Percentiles rank a stretch among this genome's conserved stretches.
Evolutionary conservation across 2,329 filamentous ascomycete genomes (phyloP).

Genomic region (Colletotrichum liaoningense): DNA sequence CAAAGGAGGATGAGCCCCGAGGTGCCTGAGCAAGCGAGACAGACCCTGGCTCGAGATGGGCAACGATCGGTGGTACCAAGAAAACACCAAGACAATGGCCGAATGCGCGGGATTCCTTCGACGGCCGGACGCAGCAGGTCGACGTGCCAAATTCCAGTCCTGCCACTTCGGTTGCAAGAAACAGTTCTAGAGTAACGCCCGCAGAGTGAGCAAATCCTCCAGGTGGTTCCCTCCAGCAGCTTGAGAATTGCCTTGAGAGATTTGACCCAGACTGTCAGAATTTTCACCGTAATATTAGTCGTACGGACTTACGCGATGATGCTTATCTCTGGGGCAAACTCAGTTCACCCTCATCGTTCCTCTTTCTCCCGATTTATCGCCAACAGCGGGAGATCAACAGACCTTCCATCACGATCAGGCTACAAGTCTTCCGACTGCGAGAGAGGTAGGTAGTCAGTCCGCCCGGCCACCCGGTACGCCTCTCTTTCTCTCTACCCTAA

Average conservation of each 20-base stretch:
- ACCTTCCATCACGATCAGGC: neutral
- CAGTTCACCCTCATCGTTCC: neutral
- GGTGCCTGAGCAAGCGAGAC: constrained; percentile 12
- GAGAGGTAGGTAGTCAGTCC: neutral
- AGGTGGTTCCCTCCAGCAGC: neutral
- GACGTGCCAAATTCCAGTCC: neutral
- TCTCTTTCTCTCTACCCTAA: neutral
- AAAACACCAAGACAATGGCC: constrained; percentile 34
- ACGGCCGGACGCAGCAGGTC: neutral
- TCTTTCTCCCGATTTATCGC: neutral
- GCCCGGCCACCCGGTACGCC: constrained; percentile 14
- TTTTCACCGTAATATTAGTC: neutral
- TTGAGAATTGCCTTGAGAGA: neutral
- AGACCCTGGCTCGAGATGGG: constrained; percentile 6
- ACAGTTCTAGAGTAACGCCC: neutral
- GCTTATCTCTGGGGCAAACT: constrained; percentile 23
- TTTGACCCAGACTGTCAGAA: neutral
- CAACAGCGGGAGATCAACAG: neutral
- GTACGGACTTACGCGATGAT: neutral
- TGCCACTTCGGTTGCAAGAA: neutral
- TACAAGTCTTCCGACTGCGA: neutral
- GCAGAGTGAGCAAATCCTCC: neutral
- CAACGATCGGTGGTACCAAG: constrained; percentile 29
- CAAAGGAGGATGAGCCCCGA: constrained; percentile 9
- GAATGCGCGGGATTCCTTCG: constrained; percentile 13